Base-by-base conservation (phyloP, 2,329 filamentous ascomycete genomes). In the Zasmidium cellare region DNA sequence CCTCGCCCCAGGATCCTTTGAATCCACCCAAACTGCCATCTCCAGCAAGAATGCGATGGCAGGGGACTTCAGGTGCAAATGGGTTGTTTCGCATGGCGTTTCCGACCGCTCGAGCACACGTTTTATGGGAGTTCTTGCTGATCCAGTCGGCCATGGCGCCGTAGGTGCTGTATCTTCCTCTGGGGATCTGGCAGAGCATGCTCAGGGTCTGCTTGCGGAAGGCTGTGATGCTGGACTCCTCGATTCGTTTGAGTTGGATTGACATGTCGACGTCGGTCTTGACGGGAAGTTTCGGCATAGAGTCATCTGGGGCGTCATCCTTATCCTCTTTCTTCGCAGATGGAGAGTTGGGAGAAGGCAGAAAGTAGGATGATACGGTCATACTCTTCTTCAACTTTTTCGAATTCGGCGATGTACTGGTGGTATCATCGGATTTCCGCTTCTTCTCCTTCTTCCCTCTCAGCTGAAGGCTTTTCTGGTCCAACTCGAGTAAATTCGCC, bases 1-100 rank as follows among this genome's bases (percentile, higher is more conserved):
- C 70, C 56, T 77, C 76, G 23, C 76, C 74, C 79, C 80, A 80
- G 31, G 74, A 72, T 14, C 81, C 81, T 38, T 78, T 76, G 65
- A 83, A 84, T 11, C 81, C 81, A 16, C 81, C 80, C 19, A 84
- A 69, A 6, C 70, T 65, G 12, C 71, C 70, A 50, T 70, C 70
- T 16, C 65, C 65, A 14, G 72, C 72, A 49, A 75, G 54, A 5
- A 74, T 70, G 2, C 76, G 65, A 59, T 78, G 76, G 50, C 76
- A 78, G 0, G 76, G 76, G 3, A 78, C 75, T 18, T 73, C 70
- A 1, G 76, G 76, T 7, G 76, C 75, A 47, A 76, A 77, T 0
- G 75, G 74, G 52, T 77, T 77, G 52, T 73, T 74, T 16, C 75
- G 66, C 65, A 78, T 72, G 0, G 74, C 75, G 45, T 70, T 74